Evolutionary conservation across 2,329 filamentous ascomycete species (phyloP), one percentile per base, ranked within the genome.

Genomic region (Podosphaera aphanis): DNA sequence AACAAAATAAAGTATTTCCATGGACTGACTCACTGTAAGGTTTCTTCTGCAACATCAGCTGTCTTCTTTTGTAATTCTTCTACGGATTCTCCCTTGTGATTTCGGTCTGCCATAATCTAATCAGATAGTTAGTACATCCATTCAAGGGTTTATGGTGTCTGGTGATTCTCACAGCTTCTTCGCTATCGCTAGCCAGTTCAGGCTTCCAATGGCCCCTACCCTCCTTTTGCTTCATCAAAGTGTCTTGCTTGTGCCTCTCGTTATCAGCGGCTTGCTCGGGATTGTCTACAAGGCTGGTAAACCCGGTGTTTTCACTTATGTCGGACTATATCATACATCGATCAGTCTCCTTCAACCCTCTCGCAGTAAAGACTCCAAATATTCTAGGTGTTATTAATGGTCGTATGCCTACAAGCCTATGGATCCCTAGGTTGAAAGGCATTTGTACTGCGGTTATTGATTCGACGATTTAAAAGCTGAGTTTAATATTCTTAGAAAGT

Each of bases 131-230:
- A n/a, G n/a, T n/a, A n/a, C n/a, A n/a, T n/a, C n/a, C n/a, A n/a
- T n/a, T 33, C 29, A 33, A 13, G 29, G 4, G 5, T 33, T 33
- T n/a, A n/a, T 33, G 5, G 29, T 11, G 15, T n/a, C 3, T n/a
- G 23, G 8, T 25, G 18, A 10, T 35, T 20, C 69, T 52, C 63
- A 90, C 68, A 54, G 73, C 74, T 60, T 82, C 80, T 66, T 92
- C 83, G 61, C 78, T 82, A 62, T 83, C 74, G 43, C 76, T 81
- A 2, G 83, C 82, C 43, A 92, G 67, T 59, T 79, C 76, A 19
- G 78, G 68, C 63, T 81, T 79, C 83, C 83, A 90, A 58, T 83
- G 70, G 45, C 69, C 77, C 59, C 73, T 69, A 49, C 81, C 82
- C 35, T 70, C 62, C 60, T 78, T 74, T 49, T 83, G 71, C 66